Base-by-base conservation (phyloP, 352 stramenopile species). In the Globisporangium cederbergense region DNA sequence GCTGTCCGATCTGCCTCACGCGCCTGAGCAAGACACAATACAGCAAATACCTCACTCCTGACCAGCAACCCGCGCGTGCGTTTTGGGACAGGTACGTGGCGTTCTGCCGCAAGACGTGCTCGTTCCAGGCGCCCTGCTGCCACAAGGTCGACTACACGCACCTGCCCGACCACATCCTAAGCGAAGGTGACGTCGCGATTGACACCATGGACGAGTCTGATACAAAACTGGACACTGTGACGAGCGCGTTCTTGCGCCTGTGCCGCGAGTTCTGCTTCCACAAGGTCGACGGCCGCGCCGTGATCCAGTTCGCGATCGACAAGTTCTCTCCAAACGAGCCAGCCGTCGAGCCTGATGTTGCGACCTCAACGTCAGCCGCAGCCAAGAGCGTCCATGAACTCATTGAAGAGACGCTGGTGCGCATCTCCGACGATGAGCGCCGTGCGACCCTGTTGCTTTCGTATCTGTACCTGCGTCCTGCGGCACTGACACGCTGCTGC, bases 1-100 rank as follows among this genome's bases (percentile, higher is more conserved):
- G 70, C 46, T 86, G 77, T 55, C 77, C 75, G 42, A 64, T 81
- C 22, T 86, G 77, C 49, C 63, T 82, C 5, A 28, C 68, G 0
- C 34, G 49, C 1, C 36, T 83, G 4, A 79, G 79, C 66, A 74
- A 63, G 36, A 58, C 67, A 14, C 67, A 55, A 18, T 77, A 67
- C 70, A 61, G 28, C 25, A 52, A 28, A 9, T 40, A 18, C 18
- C 11, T 8, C 13, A 9, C 8, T 43, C 7, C 5, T 43, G 38
- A 10, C 10, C 2, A 14, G 2, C 7, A 43, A 43, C 0, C 8
- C 38, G 38, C 38, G 2, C 16, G 7, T 43, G 3, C 10, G 10
- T 16, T 43, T 43, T 16, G 7, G 5, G 5, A 56, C 25, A 34
- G 42, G 25, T 74, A 77, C 56, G 43, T 5, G 3, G 10, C 25